Evolutionary conservation across 495 filamentous ascomycete species (phyloP), one percentile per base, ranked within the genome.

Genomic region (Neurospora tetrasperma): DNA sequence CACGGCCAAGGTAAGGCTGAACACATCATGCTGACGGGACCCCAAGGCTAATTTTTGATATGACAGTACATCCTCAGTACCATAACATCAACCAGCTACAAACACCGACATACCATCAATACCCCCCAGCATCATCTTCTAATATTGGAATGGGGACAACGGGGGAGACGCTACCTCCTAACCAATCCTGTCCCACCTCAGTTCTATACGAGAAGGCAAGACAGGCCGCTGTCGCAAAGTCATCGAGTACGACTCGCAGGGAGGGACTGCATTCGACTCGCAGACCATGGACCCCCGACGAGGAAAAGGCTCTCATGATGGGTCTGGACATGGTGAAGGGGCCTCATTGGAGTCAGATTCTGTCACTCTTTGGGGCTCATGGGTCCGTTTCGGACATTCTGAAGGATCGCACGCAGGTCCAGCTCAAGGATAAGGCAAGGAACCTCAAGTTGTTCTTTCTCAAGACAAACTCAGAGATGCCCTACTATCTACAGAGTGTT

Each of bases 401-500:
- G 43, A 97, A 96, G 76, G 95, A 97, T 76, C 89, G 94, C 48
- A 97, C 94, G 69, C 94, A 98, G 79, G 95, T 98, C 0, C 94
- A 98, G 78, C 85, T 98, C 16, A 98, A 98, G 78, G 94, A 98
- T 78, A 98, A 98, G 79, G 94, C 94, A 10, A 86, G 94, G 43
- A 98, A 98, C 72, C 80, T 98, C 71, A 98, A 98, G 80, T 86
- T 98, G 0, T 97, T 97, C 83, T 97, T 97, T 81, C 83, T 98
- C 70, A 98, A 98, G 83, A 95, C 90, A 38, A 92, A 91, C 18
- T 94, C 93, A 18, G 95, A 98, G 78, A 95, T 98, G 73, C 94
- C 94, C 0, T 93, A 93, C 76, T 96, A 96, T 73, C 84, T 98
- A 41, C 91, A 94, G 78, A 93, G 90, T 68, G 94, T 98, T 42